These are phyloP conservation scores for Schwanniomyces yamadae DNA, from an alignment of 805 yeast genomes.

Conservation along the genomic window DNA sequence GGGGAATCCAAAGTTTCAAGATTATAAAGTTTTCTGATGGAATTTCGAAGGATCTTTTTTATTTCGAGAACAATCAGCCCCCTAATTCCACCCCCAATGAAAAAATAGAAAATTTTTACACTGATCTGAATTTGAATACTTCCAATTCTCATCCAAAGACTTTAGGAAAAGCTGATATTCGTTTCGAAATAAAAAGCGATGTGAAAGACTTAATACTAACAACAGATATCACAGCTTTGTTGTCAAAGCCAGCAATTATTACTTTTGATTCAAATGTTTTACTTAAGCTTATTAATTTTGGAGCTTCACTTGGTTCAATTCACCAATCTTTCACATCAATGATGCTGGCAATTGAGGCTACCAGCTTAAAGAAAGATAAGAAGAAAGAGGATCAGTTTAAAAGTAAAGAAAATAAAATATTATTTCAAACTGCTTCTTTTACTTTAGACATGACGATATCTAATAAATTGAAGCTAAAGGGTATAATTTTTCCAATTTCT, in stretches of 20 bases:
- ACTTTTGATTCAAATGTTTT: conserved; percentile 20
- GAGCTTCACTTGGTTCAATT: conserved; percentile 14
- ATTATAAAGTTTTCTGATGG: conserved; percentile 21
- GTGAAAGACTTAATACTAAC: conserved; percentile 7
- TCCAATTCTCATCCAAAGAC: conserved; percentile 4
- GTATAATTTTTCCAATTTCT: conserved; percentile 44
- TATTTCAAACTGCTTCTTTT: conserved; percentile 42
- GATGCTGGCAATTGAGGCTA: background rate
- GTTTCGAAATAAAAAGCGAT: conserved; percentile 44
- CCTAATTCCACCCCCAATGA: background rate
- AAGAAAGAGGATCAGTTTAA: background rate
- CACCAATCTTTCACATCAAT: background rate
- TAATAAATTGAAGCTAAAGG: conserved; percentile 15
- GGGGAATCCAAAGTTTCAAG: conserved; percentile 43
- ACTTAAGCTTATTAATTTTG: conserved; percentile 26
- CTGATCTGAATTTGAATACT: no score
- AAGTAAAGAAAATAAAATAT: conserved; percentile 15
- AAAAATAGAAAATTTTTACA: no score
- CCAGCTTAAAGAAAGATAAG: background rate
- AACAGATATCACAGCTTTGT: conserved; percentile 38
- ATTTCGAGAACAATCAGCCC: conserved; percentile 15
- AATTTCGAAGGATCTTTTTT: conserved; percentile 22
- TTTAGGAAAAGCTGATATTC: conserved; percentile 43
- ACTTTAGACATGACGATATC: conserved; percentile 21
- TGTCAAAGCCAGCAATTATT: conserved; percentile 41